Evolutionary conservation across 202 grass and related monocot species (phyloP), one percentile per base, ranked within the genome.

Genomic region (Eragrostis tef): DNA sequence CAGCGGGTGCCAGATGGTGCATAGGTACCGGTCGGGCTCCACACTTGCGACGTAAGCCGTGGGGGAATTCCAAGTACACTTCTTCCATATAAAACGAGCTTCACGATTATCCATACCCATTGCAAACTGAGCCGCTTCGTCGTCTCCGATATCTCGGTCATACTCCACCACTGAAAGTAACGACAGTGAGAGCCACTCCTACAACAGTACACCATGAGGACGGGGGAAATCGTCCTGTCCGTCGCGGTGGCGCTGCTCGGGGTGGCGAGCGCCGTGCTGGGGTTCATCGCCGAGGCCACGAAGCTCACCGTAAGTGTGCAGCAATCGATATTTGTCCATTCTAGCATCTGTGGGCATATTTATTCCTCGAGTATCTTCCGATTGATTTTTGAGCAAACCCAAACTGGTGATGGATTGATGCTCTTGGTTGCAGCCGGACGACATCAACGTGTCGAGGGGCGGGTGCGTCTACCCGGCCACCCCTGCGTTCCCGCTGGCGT

Each of bases 231-330:
- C 42, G 11, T 79, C 16, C 41, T 81, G 3, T 64, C 63, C 21
- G 22, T 46, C 9, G 36, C 84, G 7, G 63, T 41, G 21, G 80
- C 58, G 17, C 54, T 92, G 42, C 43, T 84, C 1, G 84, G 83
- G 11, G 59, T 89, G 61, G 27, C 71, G 7, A 81, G 80, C 79
- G 80, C 82, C 17, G 79, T 89, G 48, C 56, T 92, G 39, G 90
- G 84, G 21, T 92, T 92, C 74, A 63, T 85, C 3, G 90, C 90
- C 15, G 87, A 86, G 53, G 17, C 22, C 26, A 81, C 69, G 46
- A 92, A 13, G 13, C 82, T 89, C 52, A 89, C 47, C 0, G 87
- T 92, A 88, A 83, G 78, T 71, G 21, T 31, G 56, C 56, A 12
- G 1, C 56, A 22, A n/a, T 39, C 34, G 3, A 6, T 39, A 31